Evolutionary conservation across 352 stramenopile genomes (phyloP).

Genomic region (Globisporangium megalacanthum): DNA sequence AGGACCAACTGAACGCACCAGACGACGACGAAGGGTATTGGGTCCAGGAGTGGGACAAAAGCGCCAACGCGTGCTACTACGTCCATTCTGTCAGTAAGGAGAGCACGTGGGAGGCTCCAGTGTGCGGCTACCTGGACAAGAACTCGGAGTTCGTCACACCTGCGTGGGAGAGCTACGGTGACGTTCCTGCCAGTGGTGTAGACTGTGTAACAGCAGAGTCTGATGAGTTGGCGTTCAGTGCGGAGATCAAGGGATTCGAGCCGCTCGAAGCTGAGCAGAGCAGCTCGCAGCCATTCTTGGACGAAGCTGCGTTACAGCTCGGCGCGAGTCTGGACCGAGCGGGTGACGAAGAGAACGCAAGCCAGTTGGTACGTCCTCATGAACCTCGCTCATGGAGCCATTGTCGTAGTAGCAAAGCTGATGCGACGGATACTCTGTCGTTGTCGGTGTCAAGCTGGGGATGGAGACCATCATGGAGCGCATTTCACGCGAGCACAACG

Average conservation of each 20-base stretch:
- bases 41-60: conserved; percentile 64
- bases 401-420: background rate
- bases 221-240: background rate
- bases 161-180: conserved; percentile 11
- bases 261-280: background rate
- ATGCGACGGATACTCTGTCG: background rate
- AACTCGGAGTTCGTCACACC: conserved; percentile 49
- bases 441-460: conserved; percentile 22
- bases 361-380: conserved; percentile 9
- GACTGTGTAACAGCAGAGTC: background rate
- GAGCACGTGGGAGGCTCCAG: conserved; percentile 57
- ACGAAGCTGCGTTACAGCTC: conserved; percentile 26
- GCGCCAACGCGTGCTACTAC: conserved; percentile 57
- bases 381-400: no score
- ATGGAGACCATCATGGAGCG: conserved; percentile 54
- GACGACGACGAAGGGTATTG: conserved; percentile 47
- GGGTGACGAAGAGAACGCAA: conserved; percentile 7
- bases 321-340: conserved; percentile 19
- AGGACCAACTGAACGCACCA: conserved; percentile 40
- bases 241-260: background rate
- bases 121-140: conserved; percentile 51
- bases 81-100: conserved; percentile 47
- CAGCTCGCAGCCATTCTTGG: conserved; percentile 3
- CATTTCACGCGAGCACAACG: conserved; percentile 63
- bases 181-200: background rate